Conservation (phyloP, 345 rosid genomes). For the Citrus australasica region DNA sequence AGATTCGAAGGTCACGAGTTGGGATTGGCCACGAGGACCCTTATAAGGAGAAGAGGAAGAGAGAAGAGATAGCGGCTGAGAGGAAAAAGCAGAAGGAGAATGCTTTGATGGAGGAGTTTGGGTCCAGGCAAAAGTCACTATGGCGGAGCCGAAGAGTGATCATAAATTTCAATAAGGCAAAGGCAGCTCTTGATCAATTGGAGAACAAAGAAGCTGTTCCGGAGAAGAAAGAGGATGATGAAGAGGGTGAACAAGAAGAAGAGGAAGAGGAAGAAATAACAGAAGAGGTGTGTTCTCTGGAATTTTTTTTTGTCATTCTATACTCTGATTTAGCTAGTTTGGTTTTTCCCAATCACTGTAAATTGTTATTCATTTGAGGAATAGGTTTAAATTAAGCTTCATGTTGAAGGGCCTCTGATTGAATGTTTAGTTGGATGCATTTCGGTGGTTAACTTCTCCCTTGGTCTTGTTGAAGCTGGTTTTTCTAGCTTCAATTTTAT, state of each 20-base stretch:
- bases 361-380: not conserved
- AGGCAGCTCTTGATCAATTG: conserved; percentile 84
- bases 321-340: not conserved
- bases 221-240: conserved; percentile 47
- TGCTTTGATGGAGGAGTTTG: conserved; percentile 72
- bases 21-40: conserved; percentile 90
- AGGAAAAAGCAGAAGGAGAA: conserved; percentile 49
- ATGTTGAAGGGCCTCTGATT: not conserved
- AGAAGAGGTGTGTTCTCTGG: conserved; percentile 50
- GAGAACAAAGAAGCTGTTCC: conserved; percentile 71
- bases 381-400: conserved; percentile 1
- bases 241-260: conserved; percentile 36
- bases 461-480: not conserved
- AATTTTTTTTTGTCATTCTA: not conserved
- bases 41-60: conserved; percentile 73
- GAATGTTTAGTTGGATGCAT: not conserved
- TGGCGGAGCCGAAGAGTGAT: conserved; percentile 69
- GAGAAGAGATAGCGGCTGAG: conserved; percentile 61
- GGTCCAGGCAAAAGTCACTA: conserved; percentile 74
- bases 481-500: not conserved
- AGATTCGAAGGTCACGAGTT: conserved; percentile 80
- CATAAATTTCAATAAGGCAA: conserved; percentile 72
- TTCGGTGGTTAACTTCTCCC: not conserved
- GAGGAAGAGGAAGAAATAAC: conserved; percentile 74
- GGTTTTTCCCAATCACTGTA: not conserved